Conservation (phyloP, 139 green algal species). For the Chlamydomonas sphaeroides region DNA sequence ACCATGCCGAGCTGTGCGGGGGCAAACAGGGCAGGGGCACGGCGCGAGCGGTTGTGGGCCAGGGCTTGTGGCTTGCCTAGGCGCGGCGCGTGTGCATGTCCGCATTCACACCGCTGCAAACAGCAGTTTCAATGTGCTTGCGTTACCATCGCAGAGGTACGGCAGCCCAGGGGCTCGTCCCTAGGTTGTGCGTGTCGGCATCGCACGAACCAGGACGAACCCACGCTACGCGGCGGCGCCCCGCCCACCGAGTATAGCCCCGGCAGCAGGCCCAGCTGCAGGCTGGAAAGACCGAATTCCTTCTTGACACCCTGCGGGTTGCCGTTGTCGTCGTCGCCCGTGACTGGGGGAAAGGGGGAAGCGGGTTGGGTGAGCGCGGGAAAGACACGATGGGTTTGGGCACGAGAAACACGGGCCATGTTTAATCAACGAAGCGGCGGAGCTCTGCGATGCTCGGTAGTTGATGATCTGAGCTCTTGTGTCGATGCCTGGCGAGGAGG, state of each 20-base stretch:
- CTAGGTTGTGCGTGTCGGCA: too few relatives aligned
- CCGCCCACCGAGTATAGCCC: slow-evolving; percentile 61
- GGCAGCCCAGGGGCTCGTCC: too few relatives aligned
- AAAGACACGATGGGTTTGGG: not conserved
- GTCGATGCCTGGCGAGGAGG: too few relatives aligned
- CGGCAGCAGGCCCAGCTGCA: slow-evolving; percentile 39
- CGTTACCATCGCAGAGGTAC: too few relatives aligned
- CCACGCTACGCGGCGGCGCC: too few relatives aligned
- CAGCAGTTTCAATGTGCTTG: too few relatives aligned
- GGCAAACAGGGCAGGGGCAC: too few relatives aligned
- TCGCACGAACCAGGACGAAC: too few relatives aligned
- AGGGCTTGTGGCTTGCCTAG: too few relatives aligned
- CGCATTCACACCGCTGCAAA: too few relatives aligned
- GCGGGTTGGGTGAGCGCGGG: not conserved
- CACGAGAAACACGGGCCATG: not conserved
- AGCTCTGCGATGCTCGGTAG: not conserved
- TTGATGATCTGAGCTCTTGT: not conserved
- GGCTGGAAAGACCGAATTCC: not conserved
- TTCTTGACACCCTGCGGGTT: not conserved
- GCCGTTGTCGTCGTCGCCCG: not conserved
- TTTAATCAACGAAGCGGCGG: not conserved
- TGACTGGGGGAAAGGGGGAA: not conserved
- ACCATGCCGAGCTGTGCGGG: slow-evolving; percentile 34
- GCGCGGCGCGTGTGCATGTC: too few relatives aligned
- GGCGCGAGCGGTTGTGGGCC: too few relatives aligned